Conservation (phyloP, 441 rosid species). For the Adansonia grandidieri region DNA sequence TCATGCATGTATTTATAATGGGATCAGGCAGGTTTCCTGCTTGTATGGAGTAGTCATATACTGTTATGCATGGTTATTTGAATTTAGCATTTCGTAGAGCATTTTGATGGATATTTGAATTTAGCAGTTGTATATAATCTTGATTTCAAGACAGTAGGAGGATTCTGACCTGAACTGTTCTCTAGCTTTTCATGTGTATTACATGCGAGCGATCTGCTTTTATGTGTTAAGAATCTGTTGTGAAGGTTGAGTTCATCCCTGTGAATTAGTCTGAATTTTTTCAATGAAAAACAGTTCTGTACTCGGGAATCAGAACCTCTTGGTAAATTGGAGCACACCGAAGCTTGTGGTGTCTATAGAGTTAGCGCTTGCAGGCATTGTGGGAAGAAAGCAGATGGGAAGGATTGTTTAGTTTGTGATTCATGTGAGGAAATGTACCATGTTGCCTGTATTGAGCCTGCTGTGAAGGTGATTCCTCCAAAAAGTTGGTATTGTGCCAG, state of each 20-base stretch:
- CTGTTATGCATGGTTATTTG: conserved; percentile 3
- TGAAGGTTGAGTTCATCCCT: conserved; percentile 12
- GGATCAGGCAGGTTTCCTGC: background rate
- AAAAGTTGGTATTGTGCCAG: conserved; percentile 75
- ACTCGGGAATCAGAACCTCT: conserved; percentile 42
- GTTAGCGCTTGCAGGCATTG: conserved; percentile 62
- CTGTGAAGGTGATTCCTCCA: conserved; percentile 65
- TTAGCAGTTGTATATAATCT: background rate
- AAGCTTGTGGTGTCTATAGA: conserved; percentile 39
- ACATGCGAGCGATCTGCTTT: conserved; percentile 1
- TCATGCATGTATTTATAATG: background rate
- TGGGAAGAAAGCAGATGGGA: conserved; percentile 67
- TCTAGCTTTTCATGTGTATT: conserved; percentile 9
- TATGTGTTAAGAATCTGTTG: background rate
- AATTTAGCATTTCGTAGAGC: conserved; percentile 22
- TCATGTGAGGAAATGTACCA: conserved; percentile 87
- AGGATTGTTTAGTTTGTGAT: conserved; percentile 76
- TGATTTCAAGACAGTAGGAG: background rate
- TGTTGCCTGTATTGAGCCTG: conserved; percentile 77
- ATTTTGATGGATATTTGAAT: conserved; percentile 13
- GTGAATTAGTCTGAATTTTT: conserved; percentile 24
- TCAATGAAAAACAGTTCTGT: conserved; percentile 39
- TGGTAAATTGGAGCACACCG: conserved; percentile 52
- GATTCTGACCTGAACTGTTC: background rate
- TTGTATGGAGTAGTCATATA: background rate